Base-by-base conservation (phyloP, 352 stramenopile genomes). In the Aphanomyces euteiches region DNA sequence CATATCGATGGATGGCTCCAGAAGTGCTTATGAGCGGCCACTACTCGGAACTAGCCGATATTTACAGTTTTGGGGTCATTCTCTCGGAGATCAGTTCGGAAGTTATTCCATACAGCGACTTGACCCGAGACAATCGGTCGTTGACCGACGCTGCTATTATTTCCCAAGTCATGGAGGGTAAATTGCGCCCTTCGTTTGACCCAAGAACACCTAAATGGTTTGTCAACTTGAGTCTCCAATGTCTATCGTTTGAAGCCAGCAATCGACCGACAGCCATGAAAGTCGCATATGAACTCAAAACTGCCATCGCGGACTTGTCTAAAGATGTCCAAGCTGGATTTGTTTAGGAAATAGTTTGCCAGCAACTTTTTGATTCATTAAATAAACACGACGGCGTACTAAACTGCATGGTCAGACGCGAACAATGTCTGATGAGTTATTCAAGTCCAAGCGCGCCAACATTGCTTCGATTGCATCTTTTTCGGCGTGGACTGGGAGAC, bases 11-110 rank as follows among this genome's bases (percentile, higher is more conserved):
- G 38, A 59, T 56, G 5, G 63, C 63, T 7, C 63, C 63, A 19
- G 63, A 69, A 37, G 63, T 69, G 28, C 50, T 69, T 28, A 17
- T 36, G 34, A 47, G 43, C 43, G 50, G 50, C n/a, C 45, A 69
- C 63, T 69, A 69, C 43, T 21, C 36, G 7, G 40, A 19, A 10
- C 8, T 15, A 17, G 57, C 57, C 1, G 57, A 66, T 21, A 13
- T 66, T 7, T 66, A 37, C 37, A 53, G 37, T n/a, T 66, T 53
- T 7, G 57, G 57, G 15, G 57, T 66, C 15, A 36, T 66, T 41
- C 41, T 47, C 15, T 38, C 36, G 38, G 57, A 66, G 57, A 38
- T 66, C 57, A n/a, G 38, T 37, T 54, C 57, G 37, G 37, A 66
- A 37, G 41, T 58, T 13, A 13, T 50, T 4, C 57, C 57, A 6